Conservation (phyloP, 441 rosid species). For the Manihot esculenta region DNA sequence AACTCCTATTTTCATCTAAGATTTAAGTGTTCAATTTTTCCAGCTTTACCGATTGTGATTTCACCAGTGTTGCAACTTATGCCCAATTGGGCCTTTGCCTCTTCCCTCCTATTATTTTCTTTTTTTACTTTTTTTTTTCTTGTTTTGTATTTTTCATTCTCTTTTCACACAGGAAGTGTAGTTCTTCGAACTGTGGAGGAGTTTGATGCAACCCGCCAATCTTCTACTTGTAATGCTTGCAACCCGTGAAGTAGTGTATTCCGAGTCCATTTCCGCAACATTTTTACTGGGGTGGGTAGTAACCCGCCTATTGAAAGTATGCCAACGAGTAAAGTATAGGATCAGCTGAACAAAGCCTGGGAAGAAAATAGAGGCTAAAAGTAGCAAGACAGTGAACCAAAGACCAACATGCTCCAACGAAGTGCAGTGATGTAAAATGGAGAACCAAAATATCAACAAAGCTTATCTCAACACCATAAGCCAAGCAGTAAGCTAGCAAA, state of each 20-base stretch:
- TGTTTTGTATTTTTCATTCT: background rate
- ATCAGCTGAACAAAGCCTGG: background rate
- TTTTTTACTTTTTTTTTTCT: too few relatives aligned
- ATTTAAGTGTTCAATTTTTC: too few relatives aligned
- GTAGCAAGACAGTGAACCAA: background rate
- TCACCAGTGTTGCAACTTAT: too few relatives aligned
- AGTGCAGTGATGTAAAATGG: background rate
- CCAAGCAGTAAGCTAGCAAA: slow-evolving; percentile 10
- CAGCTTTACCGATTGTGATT: too few relatives aligned
- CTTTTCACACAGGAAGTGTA: background rate
- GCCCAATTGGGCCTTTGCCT: background rate
- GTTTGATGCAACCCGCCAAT: background rate
- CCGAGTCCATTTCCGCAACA: background rate
- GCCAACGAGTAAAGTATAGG: background rate
- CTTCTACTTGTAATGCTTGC: background rate
- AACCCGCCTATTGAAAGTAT: background rate
- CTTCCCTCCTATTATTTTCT: background rate
- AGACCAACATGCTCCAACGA: background rate
- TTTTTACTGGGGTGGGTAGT: background rate
- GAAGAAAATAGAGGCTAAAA: background rate
- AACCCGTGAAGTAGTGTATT: too few relatives aligned
- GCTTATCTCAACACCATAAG: slow-evolving; percentile 1
- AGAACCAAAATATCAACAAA: background rate
- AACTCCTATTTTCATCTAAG: too few relatives aligned
- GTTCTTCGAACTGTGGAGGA: background rate